Conservation (phyloP, 768 basidiomycete genomes). For the Chlorophyllum brunneum region DNA sequence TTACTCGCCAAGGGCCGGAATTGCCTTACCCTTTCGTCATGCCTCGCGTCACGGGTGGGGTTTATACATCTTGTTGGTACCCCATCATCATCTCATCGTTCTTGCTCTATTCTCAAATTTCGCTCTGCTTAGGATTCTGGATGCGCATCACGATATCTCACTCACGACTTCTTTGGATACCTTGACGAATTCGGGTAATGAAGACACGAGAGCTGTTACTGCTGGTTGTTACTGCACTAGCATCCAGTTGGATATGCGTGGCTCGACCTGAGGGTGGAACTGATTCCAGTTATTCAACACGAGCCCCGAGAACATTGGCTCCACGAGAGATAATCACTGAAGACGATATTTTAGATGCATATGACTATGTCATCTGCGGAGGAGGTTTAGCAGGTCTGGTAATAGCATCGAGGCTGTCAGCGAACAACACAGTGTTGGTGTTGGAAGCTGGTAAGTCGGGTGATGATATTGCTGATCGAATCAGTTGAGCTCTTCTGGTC, state of each 20-base stretch:
- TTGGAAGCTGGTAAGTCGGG: slow-evolving; percentile 35
- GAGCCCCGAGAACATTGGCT: neutral
- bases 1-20: too few species aligned
- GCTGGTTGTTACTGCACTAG: neutral
- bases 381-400: slow-evolving; percentile 31
- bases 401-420: slow-evolving; percentile 30
- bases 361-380: slow-evolving; percentile 49
- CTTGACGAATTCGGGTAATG: neutral
- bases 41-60: too few species aligned
- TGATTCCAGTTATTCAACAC: neutral
- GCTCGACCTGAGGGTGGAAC: neutral
- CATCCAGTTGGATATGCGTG: neutral
- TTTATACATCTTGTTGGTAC: too few species aligned
- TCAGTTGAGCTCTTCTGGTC: slow-evolving; percentile 16
- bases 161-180: too few species aligned
- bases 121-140: too few species aligned
- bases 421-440: slow-evolving; percentile 32
- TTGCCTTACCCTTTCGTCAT: too few species aligned
- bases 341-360: slow-evolving; percentile 22
- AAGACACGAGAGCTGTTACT: neutral
- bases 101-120: too few species aligned
- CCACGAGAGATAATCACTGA: slow-evolving; percentile 4
- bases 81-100: too few species aligned
- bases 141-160: neutral
- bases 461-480: slow-evolving; percentile 24